Base-by-base conservation (phyloP, 768 basidiomycete species). In the Serpula lacrymans region DNA sequence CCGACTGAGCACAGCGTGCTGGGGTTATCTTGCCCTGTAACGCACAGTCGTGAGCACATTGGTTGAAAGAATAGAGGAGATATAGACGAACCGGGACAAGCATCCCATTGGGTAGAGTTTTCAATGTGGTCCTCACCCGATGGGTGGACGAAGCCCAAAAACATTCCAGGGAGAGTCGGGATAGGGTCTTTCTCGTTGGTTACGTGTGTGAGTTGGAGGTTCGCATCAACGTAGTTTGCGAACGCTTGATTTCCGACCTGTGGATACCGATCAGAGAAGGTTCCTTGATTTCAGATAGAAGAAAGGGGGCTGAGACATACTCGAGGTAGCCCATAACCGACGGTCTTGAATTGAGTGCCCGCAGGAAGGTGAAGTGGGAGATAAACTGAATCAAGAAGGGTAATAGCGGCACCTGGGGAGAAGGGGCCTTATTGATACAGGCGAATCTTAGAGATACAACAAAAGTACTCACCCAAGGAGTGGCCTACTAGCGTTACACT, bases 181-280 rank as follows among this genome's bases (percentile, higher is more conserved):
- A 74, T 47, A 0, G 60, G 55, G 39, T 74, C 72, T 37, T 64
- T 41, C 44, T 57, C 32, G 58, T 83, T 81, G 54, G 74, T 80
- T 54, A 83, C 69, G 44, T 74, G 80, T 3, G 69, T 78, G 33
- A 80, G 49, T 10, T 60, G 45, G 27, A 64, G 33, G 31, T 74
- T 58, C 9, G 67, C 57, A 46, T 81, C 75, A 35, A 80, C 70
- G 48, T 72, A 74, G 48, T 78, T 48, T 1, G 79, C 80, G 44
- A 82, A 84, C 2, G 66, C 77, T 52, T 74, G 69, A 57, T 83
- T 82, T 10, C 82, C 79, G 45, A 70, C 66, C 64, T 72, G 37
- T 24, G n/a, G n/a, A n/a, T n/a, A n/a, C n/a, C n/a, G n/a, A 31
- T 24, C 6, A 40, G 18, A 22, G 13, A 36, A 22, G 30, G 4